Evolutionary conservation across 768 basidiomycete species (phyloP).

Genomic region (Sarcodon sp.): DNA sequence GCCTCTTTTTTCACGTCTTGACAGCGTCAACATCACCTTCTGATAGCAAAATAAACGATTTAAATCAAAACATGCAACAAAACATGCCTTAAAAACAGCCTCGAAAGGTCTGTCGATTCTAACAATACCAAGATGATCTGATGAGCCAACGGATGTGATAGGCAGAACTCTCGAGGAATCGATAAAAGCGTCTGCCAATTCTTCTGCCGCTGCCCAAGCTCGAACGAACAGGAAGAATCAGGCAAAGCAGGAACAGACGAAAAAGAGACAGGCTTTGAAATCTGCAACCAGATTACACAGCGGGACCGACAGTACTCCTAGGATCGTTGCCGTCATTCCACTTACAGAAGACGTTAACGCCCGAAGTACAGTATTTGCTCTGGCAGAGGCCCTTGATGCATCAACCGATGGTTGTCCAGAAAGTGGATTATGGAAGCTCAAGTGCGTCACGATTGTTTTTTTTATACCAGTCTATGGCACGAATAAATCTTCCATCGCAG

Average conservation of each 20-base stretch:
- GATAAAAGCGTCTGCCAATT: conserved; percentile 34
- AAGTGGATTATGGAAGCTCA: conserved; percentile 51
- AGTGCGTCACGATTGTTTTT: conserved; percentile 27
- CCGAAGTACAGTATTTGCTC: conserved; percentile 33
- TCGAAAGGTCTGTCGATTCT: conserved; percentile 51
- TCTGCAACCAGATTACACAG: conserved; percentile 69
- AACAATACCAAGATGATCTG: neutral
- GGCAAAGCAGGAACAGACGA: conserved; percentile 69
- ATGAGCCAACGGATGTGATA: conserved; percentile 13
- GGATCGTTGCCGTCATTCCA: conserved; percentile 83
- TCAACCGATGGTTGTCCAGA: conserved; percentile 37
- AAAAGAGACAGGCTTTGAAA: conserved; percentile 57
- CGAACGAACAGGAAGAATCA: conserved; percentile 73
- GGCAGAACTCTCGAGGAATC: conserved; percentile 46
- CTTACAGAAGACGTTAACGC: conserved; percentile 56
- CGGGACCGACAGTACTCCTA: conserved; percentile 65
- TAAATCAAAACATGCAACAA: conserved; percentile 86
- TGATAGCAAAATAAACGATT: conserved; percentile 78
- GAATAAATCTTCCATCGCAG: conserved; percentile 22
- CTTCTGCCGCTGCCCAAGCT: conserved; percentile 48
- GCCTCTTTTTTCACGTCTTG: conserved; percentile 2
- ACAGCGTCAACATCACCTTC: neutral
- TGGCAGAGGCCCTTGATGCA: conserved; percentile 49
- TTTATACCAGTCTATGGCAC: neutral
- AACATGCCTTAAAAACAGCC: conserved; percentile 69